phyloP scores from a whole-genome alignment of 1,139 yeast genomes.

The Sugiyamaella sp. region DNA sequence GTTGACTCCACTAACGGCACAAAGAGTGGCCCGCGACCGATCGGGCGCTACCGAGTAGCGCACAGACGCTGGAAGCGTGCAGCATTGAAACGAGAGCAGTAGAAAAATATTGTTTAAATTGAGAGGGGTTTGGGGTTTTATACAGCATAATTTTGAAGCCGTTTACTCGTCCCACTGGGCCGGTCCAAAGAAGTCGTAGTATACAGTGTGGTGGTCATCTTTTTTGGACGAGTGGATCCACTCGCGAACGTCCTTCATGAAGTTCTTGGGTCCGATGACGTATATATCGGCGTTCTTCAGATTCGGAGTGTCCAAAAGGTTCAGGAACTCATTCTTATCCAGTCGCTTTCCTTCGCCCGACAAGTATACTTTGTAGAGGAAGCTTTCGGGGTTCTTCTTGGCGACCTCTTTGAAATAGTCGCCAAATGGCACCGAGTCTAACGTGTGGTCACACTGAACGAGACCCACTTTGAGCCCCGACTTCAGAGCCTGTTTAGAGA shows the following conservation, averaged over 20 bases:
- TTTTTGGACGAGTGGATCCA: conserved; percentile 11
- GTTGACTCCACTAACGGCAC: too few species aligned
- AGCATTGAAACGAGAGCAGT: too few species aligned
- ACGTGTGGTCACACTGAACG: conserved; percentile 34
- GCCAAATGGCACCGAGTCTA: conserved; percentile 30
- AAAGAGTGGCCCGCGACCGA: too few species aligned
- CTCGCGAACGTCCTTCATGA: conserved; percentile 27
- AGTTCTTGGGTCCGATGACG: conserved; percentile 32
- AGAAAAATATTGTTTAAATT: too few species aligned
- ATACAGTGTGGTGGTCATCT: conserved; percentile 12
- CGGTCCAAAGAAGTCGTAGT: conserved; percentile 26
- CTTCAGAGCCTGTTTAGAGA: conserved; percentile 47
- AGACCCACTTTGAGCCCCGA: conserved; percentile 27
- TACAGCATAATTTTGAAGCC: background rate
- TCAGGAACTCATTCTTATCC: conserved; percentile 27
- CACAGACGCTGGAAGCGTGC: too few species aligned
- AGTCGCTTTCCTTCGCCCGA: conserved; percentile 27
- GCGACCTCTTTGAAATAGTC: conserved; percentile 26
- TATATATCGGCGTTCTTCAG: conserved; percentile 26
- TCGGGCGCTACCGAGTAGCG: too few species aligned
- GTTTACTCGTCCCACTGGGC: conserved; percentile 14
- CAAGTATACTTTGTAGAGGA: conserved; percentile 30
- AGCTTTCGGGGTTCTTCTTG: conserved; percentile 24
- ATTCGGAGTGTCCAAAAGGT: conserved; percentile 18
- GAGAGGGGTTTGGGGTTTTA: background rate